Base-by-base conservation (phyloP, 768 basidiomycete species). In the Naganishia vishniacii region DNA sequence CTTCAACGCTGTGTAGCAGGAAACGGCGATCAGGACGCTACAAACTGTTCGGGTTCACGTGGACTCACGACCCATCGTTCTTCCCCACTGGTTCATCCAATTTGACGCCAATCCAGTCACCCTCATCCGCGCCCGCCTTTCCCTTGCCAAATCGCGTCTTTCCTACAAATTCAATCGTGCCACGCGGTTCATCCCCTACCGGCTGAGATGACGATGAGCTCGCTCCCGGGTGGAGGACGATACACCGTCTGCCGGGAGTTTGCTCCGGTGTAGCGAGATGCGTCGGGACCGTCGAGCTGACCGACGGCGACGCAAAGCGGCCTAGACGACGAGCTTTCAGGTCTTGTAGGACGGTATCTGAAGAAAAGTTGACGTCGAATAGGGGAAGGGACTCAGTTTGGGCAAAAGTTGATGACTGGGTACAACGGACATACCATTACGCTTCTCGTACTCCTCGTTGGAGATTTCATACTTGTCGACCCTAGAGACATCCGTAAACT, bases 81-180 rank as follows among this genome's bases (percentile, higher is more conserved):
- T 93, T 97, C 12, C 94, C 94, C 25, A 90, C 81, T 3, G 94
- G 93, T 71, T 98, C 94, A 73, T 98, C 94, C 72, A 92, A 89
- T 75, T 94, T 90, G 20, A 98, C 81, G 0, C 94, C 94, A 0
- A 97, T 83, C 93, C 93, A 98, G 0, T 84, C 69, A 0, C 76
- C 77, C 0, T 86, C 84, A 3, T 77, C 73, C 2, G 23, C 37
- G 2, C 45, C 8, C 3, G 31, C 37, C 16, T 62, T 49, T 15
- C 80, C 83, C 64, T 81, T 83, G 11, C 84, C 84, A 72, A 97
- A 95, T 62, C 82, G 81, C 0, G 92, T 90, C 40, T 79, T 75
- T 0, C 94, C 94, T 28, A 91, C 85, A 70, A 86, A 97, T n/a
- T 86, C 81, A 44, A 97, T 86, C 0, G 85, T 85, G 0, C 94